Conservation (phyloP, 306 rosid genomes). For the Fragaria vesca region DNA sequence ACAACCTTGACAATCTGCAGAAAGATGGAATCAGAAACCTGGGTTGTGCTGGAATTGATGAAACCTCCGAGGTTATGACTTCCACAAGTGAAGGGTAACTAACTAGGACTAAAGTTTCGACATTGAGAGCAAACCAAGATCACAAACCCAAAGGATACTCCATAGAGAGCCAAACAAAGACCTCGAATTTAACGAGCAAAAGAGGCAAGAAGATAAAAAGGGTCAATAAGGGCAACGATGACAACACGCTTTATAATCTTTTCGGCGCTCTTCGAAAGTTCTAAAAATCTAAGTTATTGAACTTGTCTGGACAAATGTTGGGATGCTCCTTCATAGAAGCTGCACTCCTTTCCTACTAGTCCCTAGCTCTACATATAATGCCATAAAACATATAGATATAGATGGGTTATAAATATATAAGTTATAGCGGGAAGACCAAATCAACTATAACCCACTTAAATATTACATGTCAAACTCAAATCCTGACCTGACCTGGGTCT, state of each 20-base stretch:
- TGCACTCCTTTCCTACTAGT: constrained; percentile 3
- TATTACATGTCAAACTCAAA: constrained; percentile 11
- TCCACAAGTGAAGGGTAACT: background rate
- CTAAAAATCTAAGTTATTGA: constrained; percentile 6
- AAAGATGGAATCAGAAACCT: background rate
- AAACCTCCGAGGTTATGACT: background rate
- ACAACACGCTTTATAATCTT: constrained; percentile 10
- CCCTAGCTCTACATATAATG: background rate
- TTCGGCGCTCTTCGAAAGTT: constrained; percentile 14
- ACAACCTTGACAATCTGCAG: background rate
- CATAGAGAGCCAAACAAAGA: background rate
- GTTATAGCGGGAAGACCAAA: constrained; percentile 27
- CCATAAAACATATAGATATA: background rate
- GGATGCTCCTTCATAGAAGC: constrained; percentile 20
- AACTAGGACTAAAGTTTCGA: background rate
- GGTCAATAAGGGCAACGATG: constrained; percentile 27
- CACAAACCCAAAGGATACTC: background rate
- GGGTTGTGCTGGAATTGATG: background rate
- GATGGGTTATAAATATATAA: background rate
- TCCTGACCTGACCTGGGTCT: background rate
- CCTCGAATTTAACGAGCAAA: constrained; percentile 1
- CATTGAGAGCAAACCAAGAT: background rate
- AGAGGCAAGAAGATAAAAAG: background rate
- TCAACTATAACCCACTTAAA: constrained; percentile 9
- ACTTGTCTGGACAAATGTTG: background rate